Percentiles rank a stretch among this genome's conserved stretches.
Conservation (phyloP, 768 basidiomycete species). For the Suillus weaverae region DNA sequence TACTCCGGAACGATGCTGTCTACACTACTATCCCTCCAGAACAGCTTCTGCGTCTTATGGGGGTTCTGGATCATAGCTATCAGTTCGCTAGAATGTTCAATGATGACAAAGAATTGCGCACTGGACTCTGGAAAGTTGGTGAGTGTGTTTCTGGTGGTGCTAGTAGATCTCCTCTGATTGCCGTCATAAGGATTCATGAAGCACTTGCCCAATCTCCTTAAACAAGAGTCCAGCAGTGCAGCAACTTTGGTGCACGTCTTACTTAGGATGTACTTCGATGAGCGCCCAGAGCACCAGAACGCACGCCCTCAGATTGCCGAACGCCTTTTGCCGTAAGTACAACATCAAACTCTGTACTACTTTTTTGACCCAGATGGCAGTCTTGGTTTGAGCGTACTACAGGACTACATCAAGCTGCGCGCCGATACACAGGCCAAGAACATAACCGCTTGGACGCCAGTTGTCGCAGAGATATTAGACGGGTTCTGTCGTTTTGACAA, state of each 20-base stretch:
- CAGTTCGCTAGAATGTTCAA: conserved; percentile 97
- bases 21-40: conserved; percentile 94
- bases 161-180: conserved; percentile 1
- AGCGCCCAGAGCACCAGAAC: conserved; percentile 83
- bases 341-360: background rate
- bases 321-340: conserved; percentile 66
- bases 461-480: conserved; percentile 90
- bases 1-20: conserved; percentile 88
- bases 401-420: conserved; percentile 88
- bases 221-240: conserved; percentile 97
- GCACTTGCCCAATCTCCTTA: conserved; percentile 93
- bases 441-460: conserved; percentile 97
- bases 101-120: conserved; percentile 95
- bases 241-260: conserved; percentile 91
- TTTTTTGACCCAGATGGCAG: conserved; percentile 40
- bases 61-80: conserved; percentile 94
- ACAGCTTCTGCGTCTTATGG: conserved; percentile 91
- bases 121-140: conserved; percentile 99
- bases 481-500: conserved; percentile 91
- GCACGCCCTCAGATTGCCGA: conserved; percentile 79
- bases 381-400: conserved; percentile 82
- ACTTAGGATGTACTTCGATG: conserved; percentile 91
- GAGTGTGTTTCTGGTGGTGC: conserved; percentile 30
- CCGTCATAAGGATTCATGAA: conserved; percentile 89
- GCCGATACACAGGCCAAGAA: conserved; percentile 92